Evolutionary conservation across 148 eudicot genomes (phyloP).

Genomic region (Dysphania ambrosioides): DNA sequence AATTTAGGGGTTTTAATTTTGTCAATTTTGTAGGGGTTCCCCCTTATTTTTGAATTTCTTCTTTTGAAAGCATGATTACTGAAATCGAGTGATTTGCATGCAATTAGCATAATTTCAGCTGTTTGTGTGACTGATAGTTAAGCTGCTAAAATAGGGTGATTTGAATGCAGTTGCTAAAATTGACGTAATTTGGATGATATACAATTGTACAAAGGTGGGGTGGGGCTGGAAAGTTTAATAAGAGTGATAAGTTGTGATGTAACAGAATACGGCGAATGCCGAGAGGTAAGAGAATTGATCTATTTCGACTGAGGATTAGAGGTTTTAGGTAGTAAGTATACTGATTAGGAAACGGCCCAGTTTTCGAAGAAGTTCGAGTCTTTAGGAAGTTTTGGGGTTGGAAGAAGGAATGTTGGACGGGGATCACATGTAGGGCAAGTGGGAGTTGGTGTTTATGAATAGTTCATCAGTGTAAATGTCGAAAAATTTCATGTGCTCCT

Average conservation of each 20-base stretch:
- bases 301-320: not conserved
- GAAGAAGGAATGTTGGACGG: not conserved
- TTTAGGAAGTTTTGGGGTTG: not conserved
- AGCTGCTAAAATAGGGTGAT: not conserved
- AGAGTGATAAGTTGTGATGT: not conserved
- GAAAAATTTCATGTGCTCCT: not conserved
- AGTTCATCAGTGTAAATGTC: not conserved
- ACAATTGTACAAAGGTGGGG: not conserved
- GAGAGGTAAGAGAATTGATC: not conserved
- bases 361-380: not conserved
- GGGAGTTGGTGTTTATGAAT: not conserved
- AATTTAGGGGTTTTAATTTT: constrained; percentile 12
- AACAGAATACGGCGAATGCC: not conserved
- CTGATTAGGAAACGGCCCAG: not conserved
- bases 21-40: not conserved
- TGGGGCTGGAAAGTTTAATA: not conserved
- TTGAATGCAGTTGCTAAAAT: not conserved
- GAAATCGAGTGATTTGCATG: constrained; percentile 6
- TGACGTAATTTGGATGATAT: not conserved
- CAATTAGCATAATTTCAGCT: not conserved
- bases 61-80: not conserved
- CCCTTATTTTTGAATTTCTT: not conserved
- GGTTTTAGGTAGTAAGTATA: not conserved
- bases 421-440: not conserved
- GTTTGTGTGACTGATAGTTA: not conserved